Evolutionary conservation across 1,284 basidiomycete species (phyloP).

Genomic region (Phellinidium pouzarii): DNA sequence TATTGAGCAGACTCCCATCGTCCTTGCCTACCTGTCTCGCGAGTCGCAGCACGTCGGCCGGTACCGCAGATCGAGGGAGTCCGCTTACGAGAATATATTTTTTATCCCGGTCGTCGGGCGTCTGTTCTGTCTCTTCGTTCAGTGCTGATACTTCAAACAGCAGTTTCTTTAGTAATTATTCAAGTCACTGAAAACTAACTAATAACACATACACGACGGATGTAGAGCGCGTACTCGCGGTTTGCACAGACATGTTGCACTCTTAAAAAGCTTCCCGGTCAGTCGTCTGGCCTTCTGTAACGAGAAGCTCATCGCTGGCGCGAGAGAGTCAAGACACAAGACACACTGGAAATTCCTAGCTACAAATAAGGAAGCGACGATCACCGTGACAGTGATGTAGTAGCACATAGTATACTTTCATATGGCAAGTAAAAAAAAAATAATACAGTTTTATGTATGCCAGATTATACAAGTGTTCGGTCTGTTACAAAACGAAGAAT

Average conservation of each 20-base stretch:
- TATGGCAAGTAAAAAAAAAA: too few species aligned
- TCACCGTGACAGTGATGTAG: background rate
- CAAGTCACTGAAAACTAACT: too few species aligned
- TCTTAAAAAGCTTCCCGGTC: background rate
- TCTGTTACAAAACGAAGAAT: too few species aligned
- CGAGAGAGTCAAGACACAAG: background rate
- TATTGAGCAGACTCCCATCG: constrained; percentile 42
- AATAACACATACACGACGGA: too few species aligned
- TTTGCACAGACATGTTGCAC: background rate
- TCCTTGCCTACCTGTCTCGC: constrained; percentile 25
- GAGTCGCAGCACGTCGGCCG: constrained; percentile 49
- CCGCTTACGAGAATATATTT: constrained; percentile 39
- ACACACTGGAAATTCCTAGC: background rate
- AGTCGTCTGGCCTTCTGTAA: background rate
- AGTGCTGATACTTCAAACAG: background rate
- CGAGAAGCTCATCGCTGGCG: background rate
- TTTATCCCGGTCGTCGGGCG: background rate
- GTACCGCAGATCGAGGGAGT: constrained; percentile 46
- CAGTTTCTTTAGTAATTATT: too few species aligned
- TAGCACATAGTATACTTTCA: too few species aligned
- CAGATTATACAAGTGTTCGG: too few species aligned
- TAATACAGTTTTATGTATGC: too few species aligned
- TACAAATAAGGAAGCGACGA: background rate
- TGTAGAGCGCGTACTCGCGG: background rate
- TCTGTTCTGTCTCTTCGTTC: too few species aligned